Conservation (phyloP, 495 filamentous ascomycete genomes). For the Hyaloscypha variabilis region DNA sequence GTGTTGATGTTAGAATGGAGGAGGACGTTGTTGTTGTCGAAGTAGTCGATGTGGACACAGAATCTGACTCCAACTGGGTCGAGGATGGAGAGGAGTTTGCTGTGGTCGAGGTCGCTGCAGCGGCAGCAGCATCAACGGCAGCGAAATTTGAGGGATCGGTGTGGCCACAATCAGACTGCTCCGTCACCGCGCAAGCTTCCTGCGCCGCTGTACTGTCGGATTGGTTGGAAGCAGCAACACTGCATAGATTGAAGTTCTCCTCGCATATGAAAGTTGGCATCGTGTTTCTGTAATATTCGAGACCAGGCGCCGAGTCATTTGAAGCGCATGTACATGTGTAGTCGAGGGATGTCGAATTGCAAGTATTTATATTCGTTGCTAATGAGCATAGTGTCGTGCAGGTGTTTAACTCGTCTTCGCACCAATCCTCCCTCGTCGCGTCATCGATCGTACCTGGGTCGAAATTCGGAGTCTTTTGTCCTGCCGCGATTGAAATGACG, state of each 20-base stretch:
- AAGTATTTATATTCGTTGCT: not conserved
- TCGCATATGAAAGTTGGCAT: slow-evolving; percentile 44
- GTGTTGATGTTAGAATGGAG: too few relatives aligned
- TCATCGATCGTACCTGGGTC: not conserved
- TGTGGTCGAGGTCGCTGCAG: not conserved
- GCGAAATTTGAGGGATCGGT: slow-evolving; percentile 36
- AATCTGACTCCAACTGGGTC: too few relatives aligned
- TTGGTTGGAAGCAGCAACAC: slow-evolving; percentile 28
- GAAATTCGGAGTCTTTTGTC: not conserved
- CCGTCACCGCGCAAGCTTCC: slow-evolving; percentile 35
- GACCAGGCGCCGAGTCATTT: slow-evolving; percentile 35
- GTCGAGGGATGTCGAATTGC: not conserved
- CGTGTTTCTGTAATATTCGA: slow-evolving; percentile 36
- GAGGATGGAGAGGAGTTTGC: too few relatives aligned
- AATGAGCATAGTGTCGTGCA: not conserved
- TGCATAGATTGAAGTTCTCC: slow-evolving; percentile 37
- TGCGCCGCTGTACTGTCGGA: slow-evolving; percentile 34
- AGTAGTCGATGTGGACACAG: too few relatives aligned
- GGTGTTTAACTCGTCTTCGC: not conserved
- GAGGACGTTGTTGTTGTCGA: too few relatives aligned
- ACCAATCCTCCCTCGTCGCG: not conserved
- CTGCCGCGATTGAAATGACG: not conserved
- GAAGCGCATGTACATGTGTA: slow-evolving; percentile 39
- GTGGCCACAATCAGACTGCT: slow-evolving; percentile 37
- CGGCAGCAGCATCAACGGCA: slow-evolving; percentile 32